Evolutionary conservation across 805 yeast genomes (phyloP), one percentile per base, ranked within the genome.

Genomic region (Yamadazyma philogaea): DNA sequence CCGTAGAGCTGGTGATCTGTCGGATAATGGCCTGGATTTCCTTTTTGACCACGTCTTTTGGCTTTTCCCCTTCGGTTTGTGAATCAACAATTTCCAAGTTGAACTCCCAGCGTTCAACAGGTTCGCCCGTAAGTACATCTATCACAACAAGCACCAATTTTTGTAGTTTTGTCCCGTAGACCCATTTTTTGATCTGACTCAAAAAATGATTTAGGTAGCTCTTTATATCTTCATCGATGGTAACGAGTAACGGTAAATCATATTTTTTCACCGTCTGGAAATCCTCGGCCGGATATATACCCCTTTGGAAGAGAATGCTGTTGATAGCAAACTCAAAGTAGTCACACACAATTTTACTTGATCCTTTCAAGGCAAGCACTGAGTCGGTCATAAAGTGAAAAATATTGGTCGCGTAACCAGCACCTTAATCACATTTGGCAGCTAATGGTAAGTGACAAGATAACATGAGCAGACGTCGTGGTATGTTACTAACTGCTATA

Each of bases 101-200:
- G 55, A 90, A 90, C 55, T 87, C 87, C 98, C 98, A 90, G 41
- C 87, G 66, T 59, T 90, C 98, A 2, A 82, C 81, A 2, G 74
- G 76, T 26, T 84, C 88, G 0, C 79, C 80, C 0, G 81, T 70
- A 31, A 78, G 80, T 50, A 82, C 82, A 21, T 82, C 75, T 1
- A 88, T 66, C n/a, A 89, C 80, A 7, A 81, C 90, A 27, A 91
- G 70, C 2, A 86, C 82, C 30, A 90, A 63, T 49, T 79, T 78
- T 18, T 81, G 74, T 26, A 91, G 78, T 44, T 78, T 76, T 8
- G 84, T 86, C 0, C 81, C 78, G 38, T 77, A 72, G 1, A 89
- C 73, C 96, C 96, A 88, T 49, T 69, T 74, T 55, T 59, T 67
- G 15, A 87, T 69, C 56, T 87, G 96, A 6, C 60, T 59, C 72